Evolutionary conservation across 257 asterid genomes (phyloP).

Genomic region (Coffea canephora): DNA sequence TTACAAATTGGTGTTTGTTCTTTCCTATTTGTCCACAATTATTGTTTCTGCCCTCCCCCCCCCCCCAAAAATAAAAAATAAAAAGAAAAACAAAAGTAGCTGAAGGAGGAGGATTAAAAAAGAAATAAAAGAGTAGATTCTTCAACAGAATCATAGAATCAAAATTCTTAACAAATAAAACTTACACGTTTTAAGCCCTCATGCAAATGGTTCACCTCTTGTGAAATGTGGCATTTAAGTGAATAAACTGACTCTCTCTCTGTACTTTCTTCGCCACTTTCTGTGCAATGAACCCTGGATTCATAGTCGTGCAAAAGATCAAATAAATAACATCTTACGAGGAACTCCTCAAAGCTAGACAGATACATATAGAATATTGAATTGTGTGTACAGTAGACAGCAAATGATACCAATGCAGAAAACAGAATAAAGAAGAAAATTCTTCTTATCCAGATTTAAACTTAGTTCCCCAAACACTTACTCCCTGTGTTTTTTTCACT

Average conservation of each 20-base stretch:
- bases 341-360: neutral
- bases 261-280: constrained; percentile 97
- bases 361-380: neutral
- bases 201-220: constrained; percentile 97
- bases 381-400: neutral
- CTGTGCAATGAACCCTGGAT: constrained; percentile 92
- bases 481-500: neutral
- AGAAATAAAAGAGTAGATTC: neutral
- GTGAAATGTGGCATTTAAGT: constrained; percentile 96
- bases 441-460: neutral
- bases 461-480: neutral
- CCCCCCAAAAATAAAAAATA: neutral
- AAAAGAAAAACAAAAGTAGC: neutral
- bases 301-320: constrained; percentile 24
- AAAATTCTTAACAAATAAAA: constrained; percentile 13
- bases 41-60: neutral
- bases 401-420: neutral
- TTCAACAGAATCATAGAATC: neutral
- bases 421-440: neutral
- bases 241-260: constrained; percentile 88
- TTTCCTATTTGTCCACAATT: neutral
- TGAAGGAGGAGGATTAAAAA: neutral
- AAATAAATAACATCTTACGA: constrained; percentile 4
- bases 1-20: neutral
- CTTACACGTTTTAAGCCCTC: constrained; percentile 94